Evolutionary conservation across 495 filamentous ascomycete genomes (phyloP), one percentile per base, ranked within the genome.

Genomic region (Aspergillus homomorphus): DNA sequence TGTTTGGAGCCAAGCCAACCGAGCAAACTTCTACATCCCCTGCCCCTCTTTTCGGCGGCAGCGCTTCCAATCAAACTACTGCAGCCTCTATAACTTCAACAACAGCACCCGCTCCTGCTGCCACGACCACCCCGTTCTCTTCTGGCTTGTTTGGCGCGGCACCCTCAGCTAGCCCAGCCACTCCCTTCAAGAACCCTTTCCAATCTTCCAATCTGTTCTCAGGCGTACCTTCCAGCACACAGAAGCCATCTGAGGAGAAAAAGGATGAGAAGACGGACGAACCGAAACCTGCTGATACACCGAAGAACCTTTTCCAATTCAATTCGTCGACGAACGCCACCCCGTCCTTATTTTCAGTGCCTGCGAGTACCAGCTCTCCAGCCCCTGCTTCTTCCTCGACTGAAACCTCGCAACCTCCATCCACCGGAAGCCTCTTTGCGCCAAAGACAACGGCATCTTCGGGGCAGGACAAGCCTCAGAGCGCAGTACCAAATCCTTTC

Each of bases 171-270:
- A 65, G 59, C 14, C 50, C 64, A 20, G 49, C 59, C 2, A 20
- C 64, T 19, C 60, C 64, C 1, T 26, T 60, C 10, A 50, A 63
- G 52, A 72, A 67, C 48, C 64, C 65, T 8, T 71, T 71, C 51
- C 61, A 62, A 21, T 49, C 63, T 23, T 15, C 59, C 28, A 66
- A 63, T 41, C 45, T 66, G 12, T 69, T 66, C 38, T 38, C 56
- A 19, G 51, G 62, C 5, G 49, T 54, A 23, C 22, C 60, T 22
- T 43, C 61, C 1, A 59, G 50, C 23, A 24, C 60, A 4, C 53
- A 62, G 45, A 60, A 54, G 22, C 19, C 66, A n/a, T 38, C 51
- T 1, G 56, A 58, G 15, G 54, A 57, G 42, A 62, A 63, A 26
- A 38, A 41, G 14, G 52, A 60, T 14, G 56, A 62, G 42, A n/a